phyloP scores from a whole-genome alignment of 371 early-diverging fungal genomes.

The Funneliformis caledonium region DNA sequence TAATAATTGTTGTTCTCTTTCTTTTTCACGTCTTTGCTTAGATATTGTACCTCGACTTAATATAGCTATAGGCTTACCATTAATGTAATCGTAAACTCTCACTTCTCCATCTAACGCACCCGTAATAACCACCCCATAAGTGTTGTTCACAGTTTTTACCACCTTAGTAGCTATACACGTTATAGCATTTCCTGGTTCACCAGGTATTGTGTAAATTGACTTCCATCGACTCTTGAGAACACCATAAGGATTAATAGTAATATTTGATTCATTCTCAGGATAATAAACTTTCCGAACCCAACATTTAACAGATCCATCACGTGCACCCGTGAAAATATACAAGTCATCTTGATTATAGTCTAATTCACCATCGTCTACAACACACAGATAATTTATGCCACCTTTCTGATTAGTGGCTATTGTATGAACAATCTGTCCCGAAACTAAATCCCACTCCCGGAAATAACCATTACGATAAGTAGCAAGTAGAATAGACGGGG shows the following conservation, averaged over 20 bases:
- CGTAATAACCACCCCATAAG: conserved; percentile 27
- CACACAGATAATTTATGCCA: conserved; percentile 28
- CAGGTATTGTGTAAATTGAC: conserved; percentile 13
- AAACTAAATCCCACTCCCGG: conserved; percentile 37
- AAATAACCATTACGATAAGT: conserved; percentile 34
- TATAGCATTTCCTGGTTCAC: conserved; percentile 14
- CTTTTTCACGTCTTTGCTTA: background rate
- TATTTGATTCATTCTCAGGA: background rate
- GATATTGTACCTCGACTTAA: conserved; percentile 24
- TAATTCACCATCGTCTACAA: conserved; percentile 6
- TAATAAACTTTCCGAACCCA: conserved; percentile 13
- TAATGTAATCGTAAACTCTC: conserved; percentile 34
- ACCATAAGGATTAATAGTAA: background rate
- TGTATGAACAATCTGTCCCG: conserved; percentile 22
- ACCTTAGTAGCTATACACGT: conserved; percentile 31
- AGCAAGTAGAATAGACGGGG: conserved; percentile 7
- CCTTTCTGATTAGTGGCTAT: conserved; percentile 35
- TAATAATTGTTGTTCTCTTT: conserved; percentile 14
- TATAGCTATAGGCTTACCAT: conserved; percentile 7
- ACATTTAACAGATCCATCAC: conserved; percentile 38
- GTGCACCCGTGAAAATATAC: conserved; percentile 25
- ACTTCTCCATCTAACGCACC: conserved; percentile 33
- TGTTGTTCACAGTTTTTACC: conserved; percentile 11
- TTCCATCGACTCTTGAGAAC: conserved; percentile 26
- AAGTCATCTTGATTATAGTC: conserved; percentile 18